Evolutionary conservation across 495 filamentous ascomycete genomes (phyloP).

Genomic region (Penicillium paradoxum): DNA sequence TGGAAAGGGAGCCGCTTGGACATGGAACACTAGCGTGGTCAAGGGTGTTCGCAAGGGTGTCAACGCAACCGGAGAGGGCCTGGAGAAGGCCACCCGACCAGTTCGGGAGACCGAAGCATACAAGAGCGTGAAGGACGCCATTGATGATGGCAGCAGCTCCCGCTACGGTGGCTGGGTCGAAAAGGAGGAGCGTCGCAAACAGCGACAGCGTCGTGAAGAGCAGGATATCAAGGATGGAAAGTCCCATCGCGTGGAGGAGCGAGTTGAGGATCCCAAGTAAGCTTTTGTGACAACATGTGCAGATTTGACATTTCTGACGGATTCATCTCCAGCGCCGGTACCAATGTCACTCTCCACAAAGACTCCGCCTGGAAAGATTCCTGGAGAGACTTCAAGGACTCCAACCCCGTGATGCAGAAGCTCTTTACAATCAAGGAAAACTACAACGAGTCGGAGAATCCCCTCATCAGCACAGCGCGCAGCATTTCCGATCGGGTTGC

Average conservation of each 20-base stretch:
- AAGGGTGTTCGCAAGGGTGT: conserved; percentile 88
- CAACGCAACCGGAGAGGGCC: conserved; percentile 71
- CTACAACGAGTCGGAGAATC: conserved; percentile 96
- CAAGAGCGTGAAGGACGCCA: conserved; percentile 89
- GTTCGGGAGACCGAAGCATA: conserved; percentile 91
- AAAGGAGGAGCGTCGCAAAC: conserved; percentile 82
- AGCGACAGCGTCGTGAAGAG: conserved; percentile 67
- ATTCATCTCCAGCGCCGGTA: conserved; percentile 64
- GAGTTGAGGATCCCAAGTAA: conserved; percentile 84
- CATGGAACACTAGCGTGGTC: conserved; percentile 91
- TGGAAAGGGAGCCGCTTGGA: conserved; percentile 88
- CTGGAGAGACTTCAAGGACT: conserved; percentile 88
- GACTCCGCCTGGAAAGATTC: conserved; percentile 94
- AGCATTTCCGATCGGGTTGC: conserved; percentile 89
- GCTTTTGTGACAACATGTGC: conserved; percentile 22
- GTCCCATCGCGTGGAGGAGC: conserved; percentile 46
- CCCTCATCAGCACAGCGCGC: conserved; percentile 84
- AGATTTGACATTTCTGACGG: conserved; percentile 19
- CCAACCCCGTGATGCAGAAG: conserved; percentile 80
- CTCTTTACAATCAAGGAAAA: conserved; percentile 75
- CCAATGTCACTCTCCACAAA: conserved; percentile 92
- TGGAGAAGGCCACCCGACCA: conserved; percentile 91
- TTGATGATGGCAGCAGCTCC: conserved; percentile 95
- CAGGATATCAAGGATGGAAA: conserved; percentile 50
- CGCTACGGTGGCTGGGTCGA: conserved; percentile 95